Conservation (phyloP, 495 filamentous ascomycete species). For the Penicillium goetzii region DNA sequence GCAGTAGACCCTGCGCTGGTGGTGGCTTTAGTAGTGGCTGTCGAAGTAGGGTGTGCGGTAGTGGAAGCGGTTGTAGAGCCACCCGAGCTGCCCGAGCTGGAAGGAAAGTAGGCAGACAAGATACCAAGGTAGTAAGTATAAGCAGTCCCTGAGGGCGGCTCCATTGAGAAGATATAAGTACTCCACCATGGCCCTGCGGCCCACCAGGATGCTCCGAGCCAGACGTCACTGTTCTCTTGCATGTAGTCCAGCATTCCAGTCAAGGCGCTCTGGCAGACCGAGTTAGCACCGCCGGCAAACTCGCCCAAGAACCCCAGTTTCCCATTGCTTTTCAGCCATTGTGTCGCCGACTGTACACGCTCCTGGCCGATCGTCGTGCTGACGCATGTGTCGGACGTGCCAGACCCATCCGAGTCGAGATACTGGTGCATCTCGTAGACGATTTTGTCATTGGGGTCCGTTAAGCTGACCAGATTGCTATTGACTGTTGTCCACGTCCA, state of each 20-base stretch:
- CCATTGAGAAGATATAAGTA: conserved; percentile 47
- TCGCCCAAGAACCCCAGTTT: conserved; percentile 73
- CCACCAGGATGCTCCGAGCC: conserved; percentile 75
- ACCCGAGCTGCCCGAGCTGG: not conserved
- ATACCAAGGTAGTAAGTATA: conserved; percentile 9
- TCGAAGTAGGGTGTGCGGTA: not conserved
- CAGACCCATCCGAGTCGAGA: conserved; percentile 63
- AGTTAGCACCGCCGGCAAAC: conserved; percentile 70
- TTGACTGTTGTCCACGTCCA: conserved; percentile 58
- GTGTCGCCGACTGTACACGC: conserved; percentile 64
- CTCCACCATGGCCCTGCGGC: conserved; percentile 64
- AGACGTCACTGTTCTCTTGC: conserved; percentile 64
- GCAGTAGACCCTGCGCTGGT: conserved; percentile 7
- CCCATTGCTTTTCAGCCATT: conserved; percentile 67
- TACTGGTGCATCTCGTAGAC: conserved; percentile 58
- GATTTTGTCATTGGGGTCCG: conserved; percentile 64
- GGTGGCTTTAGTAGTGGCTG: conserved; percentile 6
- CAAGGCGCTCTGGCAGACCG: conserved; percentile 64
- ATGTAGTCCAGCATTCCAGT: conserved; percentile 65
- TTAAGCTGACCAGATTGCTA: conserved; percentile 58
- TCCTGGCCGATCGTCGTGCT: conserved; percentile 65
- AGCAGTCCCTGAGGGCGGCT: conserved; percentile 5
- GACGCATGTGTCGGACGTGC: conserved; percentile 62
- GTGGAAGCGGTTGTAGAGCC: not conserved
- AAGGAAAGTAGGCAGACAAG: conserved; percentile 9